Percentiles rank a stretch among this genome's conserved stretches.
Evolutionary conservation across 2,329 filamentous ascomycete species (phyloP).

Genomic region (Falciphora oryzae): DNA sequence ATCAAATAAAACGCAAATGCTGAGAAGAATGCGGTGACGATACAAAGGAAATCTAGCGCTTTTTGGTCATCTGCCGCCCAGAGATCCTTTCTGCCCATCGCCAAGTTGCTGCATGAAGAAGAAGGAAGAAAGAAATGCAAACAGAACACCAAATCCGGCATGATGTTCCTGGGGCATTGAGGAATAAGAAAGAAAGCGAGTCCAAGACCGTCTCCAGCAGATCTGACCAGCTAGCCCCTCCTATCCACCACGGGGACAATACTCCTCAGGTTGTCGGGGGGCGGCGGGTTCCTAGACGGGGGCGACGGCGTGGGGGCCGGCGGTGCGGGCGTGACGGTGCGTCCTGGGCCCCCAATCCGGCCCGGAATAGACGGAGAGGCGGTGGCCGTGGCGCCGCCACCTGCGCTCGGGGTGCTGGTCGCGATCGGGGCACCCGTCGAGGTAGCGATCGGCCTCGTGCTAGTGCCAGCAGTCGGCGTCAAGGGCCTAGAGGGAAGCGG

Average conservation of each 20-base stretch:
- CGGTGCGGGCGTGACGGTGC: neutral
- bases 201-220: neutral
- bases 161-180: neutral
- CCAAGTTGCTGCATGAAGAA: too few relatives aligned
- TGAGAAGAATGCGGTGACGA: neutral
- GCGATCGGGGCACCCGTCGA: neutral
- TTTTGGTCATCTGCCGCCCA: constrained; percentile 4
- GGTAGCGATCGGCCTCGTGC: constrained; percentile 11
- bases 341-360: neutral
- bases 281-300: neutral
- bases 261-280: neutral
- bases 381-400: neutral
- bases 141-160: neutral
- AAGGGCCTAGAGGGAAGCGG: neutral
- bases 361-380: neutral
- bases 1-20: neutral
- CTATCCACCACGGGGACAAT: neutral
- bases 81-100: neutral
- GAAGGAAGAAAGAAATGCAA: neutral
- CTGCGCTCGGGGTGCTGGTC: neutral
- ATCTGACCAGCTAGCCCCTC: neutral
- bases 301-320: neutral
- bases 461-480: constrained; percentile 11
- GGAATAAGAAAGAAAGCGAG: neutral
- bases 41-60: neutral